Base-by-base conservation (phyloP, 208 protist species). In the Leishmania lainsoni region DNA sequence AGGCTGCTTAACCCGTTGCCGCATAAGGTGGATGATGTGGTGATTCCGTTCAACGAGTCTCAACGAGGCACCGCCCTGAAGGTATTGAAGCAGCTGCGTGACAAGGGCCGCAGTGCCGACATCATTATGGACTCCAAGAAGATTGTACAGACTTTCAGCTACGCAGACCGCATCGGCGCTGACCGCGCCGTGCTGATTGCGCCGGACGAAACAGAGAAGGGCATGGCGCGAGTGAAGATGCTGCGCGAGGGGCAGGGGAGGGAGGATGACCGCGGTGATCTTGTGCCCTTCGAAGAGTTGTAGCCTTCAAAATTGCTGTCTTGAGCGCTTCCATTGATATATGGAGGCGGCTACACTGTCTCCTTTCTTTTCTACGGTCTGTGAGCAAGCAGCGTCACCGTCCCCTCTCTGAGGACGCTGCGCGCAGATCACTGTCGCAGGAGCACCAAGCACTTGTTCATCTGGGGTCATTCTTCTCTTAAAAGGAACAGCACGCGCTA, bases 121-220 rank as follows among this genome's bases (percentile, higher is more conserved):
- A 94, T 99, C 73, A 93, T 98, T 70, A 81, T 98, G 10, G 94
- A 98, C 45, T 89, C 93, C 77, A 99, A 99, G 87, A 98, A 98
- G 86, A 71, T 97, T 16, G 90, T 80, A 26, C 88, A 96, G 89
- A 89, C 95, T 49, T 99, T 98, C 87, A 95, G 90, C 79, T 99
- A 99, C 83, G 98, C 98, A n/a, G 97, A 99, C 83, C 95, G 96
- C 65, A 90, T 99, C 54, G 93, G 93, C 49, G 98, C 97, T 26
- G 76, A 90, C 29, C 90, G 96, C 39, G 95, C 91, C 6, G 91
- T 98, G 65, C 88, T 98, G 48, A 94, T 99, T 61, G 98, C 98
- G 2, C 97, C 97, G 5, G 95, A 98, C 48, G 98, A 99, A 81
- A 98, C 96, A 96, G 87, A 86, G 42, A 87, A 89, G n/a, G 92